A percentile compares a stretch with the other conserved stretches of the same genome.
These are phyloP conservation scores for Curvularia sp. DNA, from an alignment of 2,329 filamentous ascomycete genomes.

Conservation along the genomic window DNA sequence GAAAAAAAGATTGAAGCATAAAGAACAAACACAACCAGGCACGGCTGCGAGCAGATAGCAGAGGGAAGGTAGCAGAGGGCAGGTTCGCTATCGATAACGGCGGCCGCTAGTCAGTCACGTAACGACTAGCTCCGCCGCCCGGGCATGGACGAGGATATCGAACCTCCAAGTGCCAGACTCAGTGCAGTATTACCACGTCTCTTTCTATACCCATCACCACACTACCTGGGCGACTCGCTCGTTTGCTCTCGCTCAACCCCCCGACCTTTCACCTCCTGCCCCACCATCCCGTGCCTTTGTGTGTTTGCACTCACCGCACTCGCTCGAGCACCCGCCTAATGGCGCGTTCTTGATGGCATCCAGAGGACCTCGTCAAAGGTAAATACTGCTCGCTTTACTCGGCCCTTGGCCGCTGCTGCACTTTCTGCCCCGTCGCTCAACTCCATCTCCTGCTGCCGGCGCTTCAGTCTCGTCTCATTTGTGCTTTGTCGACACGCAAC, in stretches of 20 bases:
- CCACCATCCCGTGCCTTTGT: conserved; percentile 13
- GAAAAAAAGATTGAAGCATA: background rate
- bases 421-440: conserved; percentile 3
- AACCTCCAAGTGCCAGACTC: conserved; percentile 12
- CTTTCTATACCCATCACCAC: conserved; percentile 18
- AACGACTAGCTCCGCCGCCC: conserved; percentile 17
- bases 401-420: conserved; percentile 25
- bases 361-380: conserved; percentile 36
- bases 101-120: conserved; percentile 18
- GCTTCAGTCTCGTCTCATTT: conserved; percentile 26
- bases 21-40: background rate
- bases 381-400: conserved; percentile 29
- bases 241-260: conserved; percentile 18
- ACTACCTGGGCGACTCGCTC: conserved; percentile 11
- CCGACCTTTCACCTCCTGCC: conserved; percentile 12
- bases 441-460: conserved; percentile 19
- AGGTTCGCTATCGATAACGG: conserved; percentile 15
- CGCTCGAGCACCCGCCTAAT: conserved; percentile 51
- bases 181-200: conserved; percentile 22
- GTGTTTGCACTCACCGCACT: conserved; percentile 41
- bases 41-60: background rate
- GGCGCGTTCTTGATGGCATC: conserved; percentile 46
- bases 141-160: conserved; percentile 14
- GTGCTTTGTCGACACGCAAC: conserved; percentile 33
- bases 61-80: background rate